Evolutionary conservation across 2,329 filamentous ascomycete genomes (phyloP).

Genomic region (Nemania diffusa): DNA sequence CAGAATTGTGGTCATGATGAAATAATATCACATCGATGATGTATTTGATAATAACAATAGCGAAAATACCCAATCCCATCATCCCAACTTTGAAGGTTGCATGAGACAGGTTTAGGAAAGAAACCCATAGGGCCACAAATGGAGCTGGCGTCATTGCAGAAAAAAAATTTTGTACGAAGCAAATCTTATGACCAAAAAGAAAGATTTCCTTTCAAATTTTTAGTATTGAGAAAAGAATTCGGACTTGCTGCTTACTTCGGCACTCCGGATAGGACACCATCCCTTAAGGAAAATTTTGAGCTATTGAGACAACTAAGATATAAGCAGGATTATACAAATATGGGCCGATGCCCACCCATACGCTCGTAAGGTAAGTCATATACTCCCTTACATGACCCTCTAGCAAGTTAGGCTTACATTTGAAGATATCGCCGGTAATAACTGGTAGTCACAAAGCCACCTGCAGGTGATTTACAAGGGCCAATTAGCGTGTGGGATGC

Average conservation of each 20-base stretch:
- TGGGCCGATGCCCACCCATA: neutral
- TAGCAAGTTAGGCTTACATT: neutral
- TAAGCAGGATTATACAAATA: constrained; percentile 13
- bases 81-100: constrained; percentile 9
- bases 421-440: neutral
- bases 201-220: neutral
- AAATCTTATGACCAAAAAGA: constrained; percentile 5
- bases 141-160: constrained; percentile 27
- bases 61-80: constrained; percentile 5
- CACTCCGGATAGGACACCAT: neutral
- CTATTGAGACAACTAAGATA: neutral
- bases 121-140: constrained; percentile 27
- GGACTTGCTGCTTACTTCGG: neutral
- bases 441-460: neutral
- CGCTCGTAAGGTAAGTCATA: neutral
- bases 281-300: constrained; percentile 15
- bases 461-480: constrained; percentile 4
- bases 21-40: constrained; percentile 21
- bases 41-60: constrained; percentile 23
- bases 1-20: constrained; percentile 25
- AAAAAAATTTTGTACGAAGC: neutral
- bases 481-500: neutral
- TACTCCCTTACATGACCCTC: constrained; percentile 3
- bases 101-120: constrained; percentile 21
- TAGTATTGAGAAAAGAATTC: neutral